Evolutionary conservation across 2,329 filamentous ascomycete genomes (phyloP), one percentile per base, ranked within the genome.

Genomic region (Exophiala sideris): DNA sequence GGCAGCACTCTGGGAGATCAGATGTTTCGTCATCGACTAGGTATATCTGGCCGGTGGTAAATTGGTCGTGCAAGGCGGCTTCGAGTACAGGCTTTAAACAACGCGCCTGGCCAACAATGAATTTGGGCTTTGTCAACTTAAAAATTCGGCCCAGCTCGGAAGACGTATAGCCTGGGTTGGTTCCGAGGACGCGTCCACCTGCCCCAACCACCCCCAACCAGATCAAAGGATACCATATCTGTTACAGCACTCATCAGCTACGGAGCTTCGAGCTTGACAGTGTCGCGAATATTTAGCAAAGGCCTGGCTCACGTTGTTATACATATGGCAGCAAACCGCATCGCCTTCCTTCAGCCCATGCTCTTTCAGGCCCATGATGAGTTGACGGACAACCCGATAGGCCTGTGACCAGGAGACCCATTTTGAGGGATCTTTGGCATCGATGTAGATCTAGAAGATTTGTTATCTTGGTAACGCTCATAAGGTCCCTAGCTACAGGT

Each of bases 121-220:
- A 65, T 45, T 72, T 75, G 2, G 77, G 72, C 20, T 73, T 66
- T 8, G 75, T 75, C 33, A 73, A 63, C 3, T 64, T 52, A 39
- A 80, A 64, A 52, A 78, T 70, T 58, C 79, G 77, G 14, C 71
- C 67, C 12, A 81, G 64, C 64, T 80, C 78, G 18, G 71, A 61
- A 5, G 68, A 64, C 33, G 74, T 77, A 57, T 75, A 79, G 14
- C 71, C 69, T 3, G 75, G 71, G 58, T 81, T 81, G 11, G 75
- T 72, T n/a, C 77, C 78, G 58, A 77, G 75, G 64, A 77, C 79
- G 38, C 76, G 67, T 47, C 74, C 76, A 11, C 74, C 74, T 33
- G 74, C 71, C 16, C 74, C 76, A 57, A 79, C 72, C 49, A 74
- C 71, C 21, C 24, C 71, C 8, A 74, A 60, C 48, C 68, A 70